Evolutionary conservation across 1,284 basidiomycete species (phyloP), one percentile per base, ranked within the genome.

Genomic region (Neolentinus lepideus): DNA sequence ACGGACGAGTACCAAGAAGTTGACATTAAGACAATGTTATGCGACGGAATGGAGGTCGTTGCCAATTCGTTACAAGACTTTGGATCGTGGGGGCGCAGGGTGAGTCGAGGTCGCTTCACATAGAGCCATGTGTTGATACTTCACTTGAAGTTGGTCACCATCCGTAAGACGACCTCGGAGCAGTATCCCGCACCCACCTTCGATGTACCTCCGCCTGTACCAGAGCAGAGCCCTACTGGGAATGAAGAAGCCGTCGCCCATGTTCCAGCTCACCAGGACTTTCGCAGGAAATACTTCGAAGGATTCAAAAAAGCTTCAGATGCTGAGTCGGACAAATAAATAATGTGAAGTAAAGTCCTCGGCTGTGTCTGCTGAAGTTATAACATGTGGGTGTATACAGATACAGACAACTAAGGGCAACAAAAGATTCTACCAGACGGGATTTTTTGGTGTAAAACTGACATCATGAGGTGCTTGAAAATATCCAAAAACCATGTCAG

Each of bases 51-150:
- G 88, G 85, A 85, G 63, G 72, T 94, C 14, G 79, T 94, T 27
- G 87, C 90, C 0, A 97, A 98, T 67, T 94, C 91, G 46, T 72
- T 94, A 61, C 96, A 99, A 70, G 88, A 92, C 66, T 99, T 98
- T 68, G 95, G 94, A 12, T 89, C 88, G 36, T 99, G 96, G 96
- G 94, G 94, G 2, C 78, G 96, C 58, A 74, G 94, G 66, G 93
- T 94, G 65, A 70, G 90, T 77, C 21, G 53, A 22, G 46, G 47
- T 24, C 26, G n/a, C 38, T 35, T 55, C 24, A 47, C 22, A n/a
- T 24, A 38, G 54, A 21, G 21, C 9, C 53, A 25, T 27, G 16
- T 29, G 31, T 24, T 48, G 24, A 36, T 14, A 35, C 26, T 50
- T 24, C 45, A 29, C 21, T 51, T 35, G 45, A 52, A 95, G 92